Conservation (phyloP, 176 grass and related monocot genomes). For the Musa beccarii region DNA sequence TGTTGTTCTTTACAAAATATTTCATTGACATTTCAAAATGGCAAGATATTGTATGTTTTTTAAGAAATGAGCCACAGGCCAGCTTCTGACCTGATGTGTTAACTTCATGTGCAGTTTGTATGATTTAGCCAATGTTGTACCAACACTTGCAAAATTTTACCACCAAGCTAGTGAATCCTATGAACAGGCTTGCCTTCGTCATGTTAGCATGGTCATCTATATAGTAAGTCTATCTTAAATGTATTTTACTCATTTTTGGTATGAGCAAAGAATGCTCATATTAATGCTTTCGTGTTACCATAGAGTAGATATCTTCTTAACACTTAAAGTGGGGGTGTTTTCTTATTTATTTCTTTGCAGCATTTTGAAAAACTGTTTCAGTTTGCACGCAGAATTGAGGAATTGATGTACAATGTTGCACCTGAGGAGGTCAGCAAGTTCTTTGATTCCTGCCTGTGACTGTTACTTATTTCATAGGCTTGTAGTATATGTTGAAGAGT, state of each 20-base stretch:
- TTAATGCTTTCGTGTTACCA: neutral
- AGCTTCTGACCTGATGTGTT: constrained; percentile 14
- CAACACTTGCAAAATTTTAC: constrained; percentile 91
- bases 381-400: constrained; percentile 73
- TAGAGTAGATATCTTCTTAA: neutral
- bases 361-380: constrained; percentile 92
- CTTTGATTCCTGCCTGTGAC: neutral
- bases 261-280: neutral
- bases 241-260: constrained; percentile 6
- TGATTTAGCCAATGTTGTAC: constrained; percentile 85
- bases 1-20: neutral
- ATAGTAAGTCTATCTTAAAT: constrained; percentile 53
- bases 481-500: neutral
- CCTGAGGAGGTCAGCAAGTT: constrained; percentile 51
- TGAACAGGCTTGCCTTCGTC: constrained; percentile 79
- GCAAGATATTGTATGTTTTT: neutral
- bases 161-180: constrained; percentile 97
- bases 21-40: neutral
- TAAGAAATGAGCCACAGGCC: neutral
- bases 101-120: constrained; percentile 43
- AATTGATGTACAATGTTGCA: constrained; percentile 64
- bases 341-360: constrained; percentile 33
- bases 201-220: constrained; percentile 98
- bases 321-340: neutral
- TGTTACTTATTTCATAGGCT: neutral